Evolutionary conservation across 1,284 basidiomycete species (phyloP).

Genomic region (Coniophora puteana): DNA sequence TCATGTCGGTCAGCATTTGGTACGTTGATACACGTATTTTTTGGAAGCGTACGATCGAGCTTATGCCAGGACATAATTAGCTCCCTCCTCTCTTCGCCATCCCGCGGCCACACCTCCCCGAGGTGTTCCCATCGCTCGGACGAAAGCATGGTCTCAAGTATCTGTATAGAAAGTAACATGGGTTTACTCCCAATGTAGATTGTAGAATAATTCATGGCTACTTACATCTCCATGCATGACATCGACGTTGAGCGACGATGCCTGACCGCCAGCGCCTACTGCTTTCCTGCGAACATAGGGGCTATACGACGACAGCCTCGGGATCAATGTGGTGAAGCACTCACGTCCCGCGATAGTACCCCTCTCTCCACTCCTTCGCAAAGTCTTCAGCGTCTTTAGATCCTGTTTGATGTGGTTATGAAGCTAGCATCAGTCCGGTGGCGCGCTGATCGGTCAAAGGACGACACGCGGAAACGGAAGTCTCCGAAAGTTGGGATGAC

Average conservation of each 20-base stretch:
- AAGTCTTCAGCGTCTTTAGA: constrained; percentile 44
- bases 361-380: constrained; percentile 52
- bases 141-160: constrained; percentile 51
- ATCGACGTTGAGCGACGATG: constrained; percentile 51
- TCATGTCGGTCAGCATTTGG: no score
- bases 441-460: no score
- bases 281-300: not conserved
- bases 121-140: constrained; percentile 45
- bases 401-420: constrained; percentile 7
- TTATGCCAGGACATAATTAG: constrained; percentile 56
- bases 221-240: constrained; percentile 51
- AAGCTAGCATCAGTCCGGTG: no score
- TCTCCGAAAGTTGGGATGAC: no score
- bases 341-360: constrained; percentile 46
- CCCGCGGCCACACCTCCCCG: constrained; percentile 36
- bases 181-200: no score
- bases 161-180: constrained; percentile 31
- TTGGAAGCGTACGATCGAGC: constrained; percentile 39
- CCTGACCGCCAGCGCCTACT: constrained; percentile 45
- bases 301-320: constrained; percentile 4
- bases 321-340: constrained; percentile 17
- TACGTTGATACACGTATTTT: no score
- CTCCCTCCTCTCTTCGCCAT: constrained; percentile 39
- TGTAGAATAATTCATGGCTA: not conserved
- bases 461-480: no score